Evolutionary conservation across 768 basidiomycete genomes (phyloP), one percentile per base, ranked within the genome.

Genomic region (Gloeophyllum trabeum): DNA sequence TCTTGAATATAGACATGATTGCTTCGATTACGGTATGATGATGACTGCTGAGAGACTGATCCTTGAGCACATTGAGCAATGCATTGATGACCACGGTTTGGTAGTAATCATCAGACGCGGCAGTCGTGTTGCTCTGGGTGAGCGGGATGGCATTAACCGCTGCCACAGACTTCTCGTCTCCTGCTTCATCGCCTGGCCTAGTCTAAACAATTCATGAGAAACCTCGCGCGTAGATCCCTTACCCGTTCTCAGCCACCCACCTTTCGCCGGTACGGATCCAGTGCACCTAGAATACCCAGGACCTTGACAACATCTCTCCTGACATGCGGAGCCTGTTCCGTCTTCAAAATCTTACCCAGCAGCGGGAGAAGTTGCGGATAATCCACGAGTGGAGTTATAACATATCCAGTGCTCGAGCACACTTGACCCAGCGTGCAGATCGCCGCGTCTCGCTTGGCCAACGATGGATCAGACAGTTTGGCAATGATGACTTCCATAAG

Each of bases 1-100:
- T 96, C 61, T 93, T 92, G 73, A 98, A 99, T 46, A 99, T 98
- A 36, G 90, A 84, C 90, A 98, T 97, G 51, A 99, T 85, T 1
- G 92, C 92, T 57, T 98, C 92, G 43, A 98, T 92, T 37, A 93
- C 94, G 19, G 81, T 85, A 53, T 96, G 85, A 52, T 97, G 92
- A 51, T 89, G 82, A 43, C 69, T 79, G 53, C 74, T 84, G 46
- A 96, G 70, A 1, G 91, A 80, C 42, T 87, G 81, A 57, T 99
- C 96, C 55, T 81, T 87, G 47, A 99, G 59, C 44, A 99, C 85
- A 32, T 77, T 73, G 24, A 98, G 71, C 6, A 99, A 71, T 0
- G 91, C 75, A 21, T 78, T 84, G 56, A 99, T 88, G 26, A 93
- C 93, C 4, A 93, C 90, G 4, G 89, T 90, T 57, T 98, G 96